These are phyloP conservation scores for Styphnolobium japonicum DNA, from an alignment of 306 rosid genomes.

Conservation along the genomic window DNA sequence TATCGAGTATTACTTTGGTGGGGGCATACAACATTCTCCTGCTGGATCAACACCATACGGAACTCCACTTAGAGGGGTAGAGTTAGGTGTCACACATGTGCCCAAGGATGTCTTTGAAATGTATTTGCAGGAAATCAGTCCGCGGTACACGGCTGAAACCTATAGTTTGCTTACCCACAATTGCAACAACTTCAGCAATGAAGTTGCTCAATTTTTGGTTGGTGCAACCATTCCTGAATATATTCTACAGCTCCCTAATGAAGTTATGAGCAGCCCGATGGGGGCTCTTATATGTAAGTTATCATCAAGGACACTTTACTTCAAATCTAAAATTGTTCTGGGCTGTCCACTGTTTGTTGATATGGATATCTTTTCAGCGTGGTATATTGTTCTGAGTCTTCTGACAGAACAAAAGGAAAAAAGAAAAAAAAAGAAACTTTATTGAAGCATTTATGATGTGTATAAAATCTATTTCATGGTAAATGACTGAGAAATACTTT, in stretches of 20 bases:
- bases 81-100: slow-evolving; percentile 81
- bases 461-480: not conserved
- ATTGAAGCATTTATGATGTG: not conserved
- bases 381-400: not conserved
- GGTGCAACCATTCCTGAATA: slow-evolving; percentile 75
- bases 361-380: not conserved
- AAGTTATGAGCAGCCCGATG: slow-evolving; percentile 90
- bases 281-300: slow-evolving; percentile 76
- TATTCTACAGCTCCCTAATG: slow-evolving; percentile 84
- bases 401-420: not conserved
- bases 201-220: slow-evolving; percentile 89
- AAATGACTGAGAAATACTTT: not conserved
- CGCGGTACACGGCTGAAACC: slow-evolving; percentile 73
- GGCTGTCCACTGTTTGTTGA: not conserved
- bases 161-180: slow-evolving; percentile 82
- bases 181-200: slow-evolving; percentile 94
- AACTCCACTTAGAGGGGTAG: slow-evolving; percentile 68
- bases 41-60: slow-evolving; percentile 87
- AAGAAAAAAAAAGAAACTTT: too few species aligned
- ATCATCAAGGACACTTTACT: not conserved
- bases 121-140: slow-evolving; percentile 83
- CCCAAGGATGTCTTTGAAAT: slow-evolving; percentile 84
- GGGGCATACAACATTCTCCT: slow-evolving; percentile 73
- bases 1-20: slow-evolving; percentile 89
- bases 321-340: not conserved